Percentiles rank a stretch among this genome's conserved stretches.
phyloP scores from a whole-genome alignment of 2,329 filamentous ascomycete genomes.

The Arthrobotrys megalospora region DNA sequence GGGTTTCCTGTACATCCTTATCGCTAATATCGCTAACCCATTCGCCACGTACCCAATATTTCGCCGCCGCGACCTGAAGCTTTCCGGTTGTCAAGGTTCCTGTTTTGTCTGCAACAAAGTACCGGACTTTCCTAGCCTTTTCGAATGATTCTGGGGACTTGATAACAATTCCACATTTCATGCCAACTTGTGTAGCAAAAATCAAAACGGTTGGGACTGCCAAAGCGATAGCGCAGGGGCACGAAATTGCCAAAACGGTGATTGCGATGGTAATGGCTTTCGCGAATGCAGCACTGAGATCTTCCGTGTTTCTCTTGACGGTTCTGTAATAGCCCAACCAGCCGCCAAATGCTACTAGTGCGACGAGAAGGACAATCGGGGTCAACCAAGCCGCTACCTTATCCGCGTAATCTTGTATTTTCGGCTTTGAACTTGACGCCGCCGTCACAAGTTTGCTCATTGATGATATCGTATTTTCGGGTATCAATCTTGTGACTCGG shows the following conservation, averaged over 20 bases:
- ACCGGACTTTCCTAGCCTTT: slow-evolving; percentile 73
- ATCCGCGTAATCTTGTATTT: slow-evolving; percentile 78
- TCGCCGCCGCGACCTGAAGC: slow-evolving; percentile 69
- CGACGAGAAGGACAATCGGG: slow-evolving; percentile 29
- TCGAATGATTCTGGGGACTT: slow-evolving; percentile 78
- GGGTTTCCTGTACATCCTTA: slow-evolving; percentile 39
- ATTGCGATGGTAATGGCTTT: slow-evolving; percentile 80
- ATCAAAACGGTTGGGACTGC: slow-evolving; percentile 85
- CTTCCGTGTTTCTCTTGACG: slow-evolving; percentile 11
- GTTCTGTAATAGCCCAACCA: slow-evolving; percentile 45
- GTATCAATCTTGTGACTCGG: slow-evolving; percentile 74
- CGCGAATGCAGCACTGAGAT: slow-evolving; percentile 65
- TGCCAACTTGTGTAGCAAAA: slow-evolving; percentile 78
- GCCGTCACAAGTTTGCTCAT: slow-evolving; percentile 81
- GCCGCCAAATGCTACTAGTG: slow-evolving; percentile 15
- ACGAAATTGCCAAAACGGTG: slow-evolving; percentile 81
- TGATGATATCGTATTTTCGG: slow-evolving; percentile 79
- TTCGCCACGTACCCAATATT: slow-evolving; percentile 63
- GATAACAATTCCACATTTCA: slow-evolving; percentile 78
- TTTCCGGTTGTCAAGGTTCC: slow-evolving; percentile 79
- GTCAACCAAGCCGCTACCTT: slow-evolving; percentile 67
- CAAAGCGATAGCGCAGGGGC: slow-evolving; percentile 82
- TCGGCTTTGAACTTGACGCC: slow-evolving; percentile 78
- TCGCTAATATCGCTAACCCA: slow-evolving; percentile 38
- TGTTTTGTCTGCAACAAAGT: slow-evolving; percentile 86